phyloP scores from a whole-genome alignment of 352 stramenopile species.

The Phytophthora brassicae region DNA sequence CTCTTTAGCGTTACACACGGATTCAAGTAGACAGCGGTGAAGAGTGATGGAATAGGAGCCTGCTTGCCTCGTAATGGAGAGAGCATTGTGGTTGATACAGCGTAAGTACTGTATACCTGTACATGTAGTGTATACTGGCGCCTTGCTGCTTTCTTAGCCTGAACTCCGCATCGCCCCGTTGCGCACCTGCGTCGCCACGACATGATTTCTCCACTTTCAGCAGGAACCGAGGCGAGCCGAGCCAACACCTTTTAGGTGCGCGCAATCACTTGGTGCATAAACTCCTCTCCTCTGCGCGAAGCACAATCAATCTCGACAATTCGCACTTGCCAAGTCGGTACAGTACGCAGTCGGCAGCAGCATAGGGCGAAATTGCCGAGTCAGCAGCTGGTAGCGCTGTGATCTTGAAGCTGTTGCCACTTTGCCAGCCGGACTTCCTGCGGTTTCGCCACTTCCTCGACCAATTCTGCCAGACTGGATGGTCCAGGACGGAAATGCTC shows the following conservation, averaged over 20 bases:
- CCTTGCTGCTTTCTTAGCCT: slow-evolving; percentile 4
- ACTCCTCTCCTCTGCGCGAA: not conserved
- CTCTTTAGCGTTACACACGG: too few relatives aligned
- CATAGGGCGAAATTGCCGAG: slow-evolving; percentile 12
- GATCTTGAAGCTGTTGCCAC: too few relatives aligned
- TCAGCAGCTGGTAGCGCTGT: slow-evolving; percentile 28
- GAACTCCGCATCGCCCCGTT: slow-evolving; percentile 7
- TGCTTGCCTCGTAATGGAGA: too few relatives aligned
- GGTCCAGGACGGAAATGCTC: too few relatives aligned
- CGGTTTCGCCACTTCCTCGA: not conserved
- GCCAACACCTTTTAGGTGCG: too few relatives aligned
- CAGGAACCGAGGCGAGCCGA: slow-evolving; percentile 14
- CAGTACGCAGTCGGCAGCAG: too few relatives aligned
- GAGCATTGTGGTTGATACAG: too few relatives aligned
- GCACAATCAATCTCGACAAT: slow-evolving; percentile 13
- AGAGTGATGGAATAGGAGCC: not conserved
- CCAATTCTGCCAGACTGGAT: too few relatives aligned
- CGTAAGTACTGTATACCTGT: too few relatives aligned
- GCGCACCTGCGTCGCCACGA: slow-evolving; percentile 7
- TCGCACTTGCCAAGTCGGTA: not conserved
- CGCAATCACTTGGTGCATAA: slow-evolving; percentile 2
- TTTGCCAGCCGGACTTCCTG: not conserved
- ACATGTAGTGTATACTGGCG: not conserved
- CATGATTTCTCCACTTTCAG: slow-evolving; percentile 14
- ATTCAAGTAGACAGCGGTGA: slow-evolving; percentile 9